Evolutionary conservation across 2,329 filamentous ascomycete genomes (phyloP).

Genomic region (Ceratocystis papillata): DNA sequence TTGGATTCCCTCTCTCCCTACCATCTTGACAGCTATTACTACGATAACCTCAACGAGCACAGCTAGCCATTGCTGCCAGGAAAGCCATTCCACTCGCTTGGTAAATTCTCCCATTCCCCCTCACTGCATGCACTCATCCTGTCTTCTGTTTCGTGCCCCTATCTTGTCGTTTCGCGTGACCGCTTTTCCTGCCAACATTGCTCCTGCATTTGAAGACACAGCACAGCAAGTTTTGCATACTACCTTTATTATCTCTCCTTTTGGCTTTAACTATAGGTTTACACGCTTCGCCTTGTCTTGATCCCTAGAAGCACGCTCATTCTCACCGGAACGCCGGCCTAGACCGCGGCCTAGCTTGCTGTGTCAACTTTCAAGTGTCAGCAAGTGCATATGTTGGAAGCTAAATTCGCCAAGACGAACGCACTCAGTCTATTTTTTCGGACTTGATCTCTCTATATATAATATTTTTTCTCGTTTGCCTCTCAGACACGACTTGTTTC

Average conservation of each 20-base stretch:
- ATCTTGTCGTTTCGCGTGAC: not conserved
- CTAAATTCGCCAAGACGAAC: not conserved
- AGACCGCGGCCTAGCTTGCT: not conserved
- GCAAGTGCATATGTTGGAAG: not conserved
- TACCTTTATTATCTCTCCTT: not conserved
- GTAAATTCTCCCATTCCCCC: not conserved
- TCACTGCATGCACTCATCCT: conserved; percentile 1
- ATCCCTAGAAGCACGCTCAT: not conserved
- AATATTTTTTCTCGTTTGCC: not conserved
- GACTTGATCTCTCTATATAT: not conserved
- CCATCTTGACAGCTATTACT: not conserved
- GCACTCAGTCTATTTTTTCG: not conserved
- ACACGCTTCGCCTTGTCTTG: conserved; percentile 8
- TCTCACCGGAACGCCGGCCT: conserved; percentile 1
- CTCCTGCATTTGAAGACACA: not conserved
- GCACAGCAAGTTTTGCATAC: not conserved
- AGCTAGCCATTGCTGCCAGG: not conserved
- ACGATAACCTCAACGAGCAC: not conserved
- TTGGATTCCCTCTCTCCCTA: conserved; percentile 1
- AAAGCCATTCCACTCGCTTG: not conserved
- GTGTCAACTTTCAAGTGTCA: not conserved
- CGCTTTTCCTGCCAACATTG: not conserved
- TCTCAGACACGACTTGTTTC: not conserved
- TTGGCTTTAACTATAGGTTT: not conserved
- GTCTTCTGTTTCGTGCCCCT: not conserved